Evolutionary conservation across 768 basidiomycete genomes (phyloP).

Genomic region (Suillus subalutaceus): DNA sequence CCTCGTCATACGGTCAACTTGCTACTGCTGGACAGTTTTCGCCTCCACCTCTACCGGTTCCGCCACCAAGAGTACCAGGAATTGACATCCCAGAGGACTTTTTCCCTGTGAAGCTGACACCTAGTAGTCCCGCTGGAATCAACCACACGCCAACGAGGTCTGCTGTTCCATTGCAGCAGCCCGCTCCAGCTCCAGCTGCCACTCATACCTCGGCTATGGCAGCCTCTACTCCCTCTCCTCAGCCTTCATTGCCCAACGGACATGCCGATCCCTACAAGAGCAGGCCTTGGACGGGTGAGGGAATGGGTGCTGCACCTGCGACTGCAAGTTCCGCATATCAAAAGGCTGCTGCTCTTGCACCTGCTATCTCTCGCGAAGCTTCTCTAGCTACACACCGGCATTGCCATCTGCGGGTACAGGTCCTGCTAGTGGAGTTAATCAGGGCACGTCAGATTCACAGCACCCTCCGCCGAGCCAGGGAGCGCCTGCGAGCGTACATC

Average conservation of each 20-base stretch:
- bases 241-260: neutral
- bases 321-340: neutral
- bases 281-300: neutral
- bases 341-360: constrained; percentile 1
- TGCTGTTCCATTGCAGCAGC: neutral
- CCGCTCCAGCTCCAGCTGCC: neutral
- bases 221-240: neutral
- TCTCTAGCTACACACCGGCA: neutral
- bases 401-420: neutral
- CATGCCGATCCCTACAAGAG: neutral
- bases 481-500: neutral
- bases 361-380: constrained; percentile 1
- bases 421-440: neutral
- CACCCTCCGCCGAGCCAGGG: neutral
- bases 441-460: neutral
- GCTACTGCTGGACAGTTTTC: constrained; percentile 22
- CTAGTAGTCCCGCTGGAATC: neutral
- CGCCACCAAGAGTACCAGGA: constrained; percentile 26
- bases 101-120: neutral
- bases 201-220: neutral
- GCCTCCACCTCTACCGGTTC: constrained; percentile 33
- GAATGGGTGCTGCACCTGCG: neutral
- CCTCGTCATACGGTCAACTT: neutral
- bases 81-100: constrained; percentile 5
- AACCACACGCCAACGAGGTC: neutral